Percentiles rank a stretch among this genome's conserved stretches.
Conservation (phyloP, 2,329 filamentous ascomycete species). For the Xylaria sp. region DNA sequence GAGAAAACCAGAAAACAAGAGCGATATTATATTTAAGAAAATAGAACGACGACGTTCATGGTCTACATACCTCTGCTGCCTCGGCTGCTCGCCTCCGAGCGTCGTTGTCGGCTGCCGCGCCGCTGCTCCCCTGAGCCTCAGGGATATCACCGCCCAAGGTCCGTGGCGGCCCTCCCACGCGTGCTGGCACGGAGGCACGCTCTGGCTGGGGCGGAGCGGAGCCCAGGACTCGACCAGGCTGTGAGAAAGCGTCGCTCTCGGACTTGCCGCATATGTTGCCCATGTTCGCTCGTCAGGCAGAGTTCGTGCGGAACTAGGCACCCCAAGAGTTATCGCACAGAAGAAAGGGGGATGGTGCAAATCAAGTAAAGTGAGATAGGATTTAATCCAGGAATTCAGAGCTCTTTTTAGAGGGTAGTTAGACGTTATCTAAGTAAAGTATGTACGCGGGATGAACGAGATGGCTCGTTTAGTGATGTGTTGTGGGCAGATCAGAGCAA, state of each 20-base stretch:
- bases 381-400: neutral
- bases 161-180: conserved; percentile 67
- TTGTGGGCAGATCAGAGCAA: neutral
- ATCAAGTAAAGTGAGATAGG: neutral
- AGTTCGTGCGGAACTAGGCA: neutral
- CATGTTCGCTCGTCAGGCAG: conserved; percentile 63
- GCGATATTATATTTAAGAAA: no score
- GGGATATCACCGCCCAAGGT: conserved; percentile 68
- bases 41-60: no score
- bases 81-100: conserved; percentile 79
- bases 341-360: neutral
- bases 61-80: conserved; percentile 79
- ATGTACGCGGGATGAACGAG: neutral
- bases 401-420: neutral
- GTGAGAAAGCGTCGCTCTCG: conserved; percentile 73
- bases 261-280: conserved; percentile 87
- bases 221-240: conserved; percentile 78
- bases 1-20: neutral
- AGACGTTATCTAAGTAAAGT: neutral
- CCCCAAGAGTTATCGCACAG: neutral
- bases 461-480: neutral
- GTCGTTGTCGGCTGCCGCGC: conserved; percentile 57
- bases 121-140: conserved; percentile 28
- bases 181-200: conserved; percentile 63
- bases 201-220: conserved; percentile 61